Conservation (phyloP, 108 stramenopile species). For the Skeletonema marinoi region DNA sequence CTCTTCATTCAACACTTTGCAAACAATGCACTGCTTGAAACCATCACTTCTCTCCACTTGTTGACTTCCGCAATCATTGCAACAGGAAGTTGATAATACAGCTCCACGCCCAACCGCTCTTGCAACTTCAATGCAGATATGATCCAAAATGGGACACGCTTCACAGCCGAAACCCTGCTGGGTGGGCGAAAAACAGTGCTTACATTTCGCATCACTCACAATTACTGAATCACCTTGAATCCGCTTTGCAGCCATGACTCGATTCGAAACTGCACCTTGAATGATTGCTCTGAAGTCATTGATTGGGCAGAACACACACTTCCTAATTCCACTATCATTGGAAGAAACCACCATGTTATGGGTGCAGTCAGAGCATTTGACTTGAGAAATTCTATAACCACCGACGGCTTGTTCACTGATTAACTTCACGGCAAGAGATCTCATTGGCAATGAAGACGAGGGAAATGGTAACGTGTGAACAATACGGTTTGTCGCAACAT, state of each 20-base stretch:
- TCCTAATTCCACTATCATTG: neutral
- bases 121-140: slow-evolving; percentile 23
- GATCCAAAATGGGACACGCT: slow-evolving; percentile 34
- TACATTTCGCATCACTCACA: slow-evolving; percentile 13
- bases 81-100: neutral
- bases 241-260: slow-evolving; percentile 8
- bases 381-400: neutral
- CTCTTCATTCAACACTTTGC: slow-evolving; percentile 1
- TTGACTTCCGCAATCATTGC: slow-evolving; percentile 24
- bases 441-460: neutral
- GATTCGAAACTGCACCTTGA: slow-evolving; percentile 9
- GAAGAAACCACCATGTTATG: neutral
- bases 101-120: slow-evolving; percentile 23
- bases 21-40: slow-evolving; percentile 23
- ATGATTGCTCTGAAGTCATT: slow-evolving; percentile 19
- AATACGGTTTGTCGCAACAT: neutral
- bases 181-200: slow-evolving; percentile 22
- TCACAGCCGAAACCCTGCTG: slow-evolving; percentile 14
- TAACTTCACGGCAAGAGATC: neutral
- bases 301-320: slow-evolving; percentile 46
- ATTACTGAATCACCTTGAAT: slow-evolving; percentile 6
- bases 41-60: slow-evolving; percentile 4
- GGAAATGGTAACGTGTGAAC: neutral
- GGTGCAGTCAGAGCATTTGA: neutral
- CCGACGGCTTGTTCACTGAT: neutral